Evolutionary conservation across 495 filamentous ascomycete genomes (phyloP).

Genomic region (Tuber aestivum): DNA sequence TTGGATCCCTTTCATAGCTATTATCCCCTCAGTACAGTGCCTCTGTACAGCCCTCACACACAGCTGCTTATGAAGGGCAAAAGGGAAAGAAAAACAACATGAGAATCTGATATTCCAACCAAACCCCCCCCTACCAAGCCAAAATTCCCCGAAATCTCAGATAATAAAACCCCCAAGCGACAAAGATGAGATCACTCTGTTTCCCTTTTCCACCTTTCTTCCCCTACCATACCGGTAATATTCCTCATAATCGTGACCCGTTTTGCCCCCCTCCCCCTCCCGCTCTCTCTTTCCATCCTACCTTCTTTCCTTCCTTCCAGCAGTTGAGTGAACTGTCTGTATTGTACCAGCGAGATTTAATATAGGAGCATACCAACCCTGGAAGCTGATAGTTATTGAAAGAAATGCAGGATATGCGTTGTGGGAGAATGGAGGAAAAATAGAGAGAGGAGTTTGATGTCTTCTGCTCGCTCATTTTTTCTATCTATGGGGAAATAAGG

Average conservation of each 20-base stretch:
- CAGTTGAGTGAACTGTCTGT: no score
- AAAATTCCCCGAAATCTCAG: background rate
- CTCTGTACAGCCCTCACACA: background rate
- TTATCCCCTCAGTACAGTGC: background rate
- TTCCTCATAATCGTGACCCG: background rate
- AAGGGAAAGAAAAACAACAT: background rate
- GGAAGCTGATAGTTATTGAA: no score
- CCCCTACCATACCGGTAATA: background rate
- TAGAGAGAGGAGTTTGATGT: no score
- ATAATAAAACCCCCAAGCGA: background rate
- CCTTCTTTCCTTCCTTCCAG: background rate
- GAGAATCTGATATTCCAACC: background rate
- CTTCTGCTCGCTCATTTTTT: no score
- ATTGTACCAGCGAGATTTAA: no score
- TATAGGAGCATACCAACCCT: no score
- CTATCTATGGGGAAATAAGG: no score
- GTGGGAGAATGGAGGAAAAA: no score
- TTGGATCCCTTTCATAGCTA: constrained; percentile 1
- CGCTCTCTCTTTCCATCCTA: background rate
- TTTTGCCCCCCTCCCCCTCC: background rate
- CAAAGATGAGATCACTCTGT: background rate
- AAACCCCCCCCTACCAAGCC: background rate
- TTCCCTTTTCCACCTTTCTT: background rate
- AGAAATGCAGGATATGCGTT: no score
- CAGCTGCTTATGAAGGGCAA: background rate